Percentiles rank a stretch among this genome's conserved stretches.
These are phyloP conservation scores for Rhizodiscina lignyota DNA, from an alignment of 495 filamentous ascomycete genomes.

Conservation along the genomic window DNA sequence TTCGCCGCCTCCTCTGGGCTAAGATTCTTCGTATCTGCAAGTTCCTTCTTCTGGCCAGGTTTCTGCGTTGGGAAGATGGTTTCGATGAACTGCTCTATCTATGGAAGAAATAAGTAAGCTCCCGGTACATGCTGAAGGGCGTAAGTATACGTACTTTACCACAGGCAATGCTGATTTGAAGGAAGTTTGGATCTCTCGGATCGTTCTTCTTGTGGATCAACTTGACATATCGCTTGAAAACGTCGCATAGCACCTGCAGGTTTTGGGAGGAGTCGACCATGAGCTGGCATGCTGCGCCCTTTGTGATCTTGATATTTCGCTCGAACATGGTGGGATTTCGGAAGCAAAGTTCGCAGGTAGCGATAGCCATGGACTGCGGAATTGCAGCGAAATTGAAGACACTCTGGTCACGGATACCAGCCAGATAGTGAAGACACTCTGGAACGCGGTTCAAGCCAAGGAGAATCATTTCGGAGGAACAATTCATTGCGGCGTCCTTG, in stretches of 20 bases:
- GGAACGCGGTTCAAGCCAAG: constrained; percentile 75
- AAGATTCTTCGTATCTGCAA: constrained; percentile 15
- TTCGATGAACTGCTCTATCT: constrained; percentile 98
- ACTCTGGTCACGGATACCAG: constrained; percentile 86
- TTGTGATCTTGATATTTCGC: constrained; percentile 87
- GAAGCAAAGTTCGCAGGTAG: constrained; percentile 82
- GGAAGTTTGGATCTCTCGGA: constrained; percentile 80
- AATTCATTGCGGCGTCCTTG: constrained; percentile 63
- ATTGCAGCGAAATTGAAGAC: constrained; percentile 99
- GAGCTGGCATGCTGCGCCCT: constrained; percentile 78
- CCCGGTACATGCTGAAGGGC: neutral
- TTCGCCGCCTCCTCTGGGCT: constrained; percentile 29
- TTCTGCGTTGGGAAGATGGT: constrained; percentile 69
- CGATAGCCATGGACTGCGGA: constrained; percentile 96
- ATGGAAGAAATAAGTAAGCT: neutral
- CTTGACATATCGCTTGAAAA: constrained; percentile 60
- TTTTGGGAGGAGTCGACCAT: constrained; percentile 92
- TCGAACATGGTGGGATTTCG: constrained; percentile 79
- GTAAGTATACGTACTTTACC: constrained; percentile 49
- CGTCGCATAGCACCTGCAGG: constrained; percentile 55
- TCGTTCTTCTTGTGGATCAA: constrained; percentile 90
- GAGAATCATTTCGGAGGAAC: constrained; percentile 87
- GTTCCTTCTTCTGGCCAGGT: constrained; percentile 10
- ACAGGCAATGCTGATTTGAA: constrained; percentile 82
- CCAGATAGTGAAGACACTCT: constrained; percentile 94